Percentiles rank a stretch among this genome's conserved stretches.
These are phyloP conservation scores for Phytopythium cucurbitacearum DNA, from an alignment of 352 stramenopile genomes.

Conservation along the genomic window DNA sequence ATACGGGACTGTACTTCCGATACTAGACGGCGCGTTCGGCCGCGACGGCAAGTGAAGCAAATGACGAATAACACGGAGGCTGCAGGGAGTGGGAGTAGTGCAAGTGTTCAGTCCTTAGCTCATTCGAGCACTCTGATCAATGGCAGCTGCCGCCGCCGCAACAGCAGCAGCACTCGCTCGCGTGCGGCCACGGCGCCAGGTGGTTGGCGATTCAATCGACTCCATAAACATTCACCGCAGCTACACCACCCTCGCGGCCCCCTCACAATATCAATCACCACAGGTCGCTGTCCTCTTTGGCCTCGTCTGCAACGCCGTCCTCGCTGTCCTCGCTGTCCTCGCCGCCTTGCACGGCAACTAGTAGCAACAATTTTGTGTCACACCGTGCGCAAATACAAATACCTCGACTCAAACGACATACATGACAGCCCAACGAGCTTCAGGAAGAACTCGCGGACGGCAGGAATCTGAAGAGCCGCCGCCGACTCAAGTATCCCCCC, in stretches of 20 bases:
- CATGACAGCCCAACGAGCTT: conserved; percentile 61
- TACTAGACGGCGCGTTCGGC: conserved; percentile 56
- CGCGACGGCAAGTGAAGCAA: no score
- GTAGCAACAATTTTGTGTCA: conserved; percentile 1
- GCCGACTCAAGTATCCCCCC: conserved; percentile 34
- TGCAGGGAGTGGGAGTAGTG: no score
- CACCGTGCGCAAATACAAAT: conserved; percentile 3
- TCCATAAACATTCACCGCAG: no score
- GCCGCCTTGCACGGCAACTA: conserved; percentile 18
- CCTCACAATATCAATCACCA: no score
- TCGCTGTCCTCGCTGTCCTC: conserved; percentile 1
- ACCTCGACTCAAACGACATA: conserved; percentile 14
- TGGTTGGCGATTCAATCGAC: no score
- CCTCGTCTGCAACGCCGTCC: not conserved
- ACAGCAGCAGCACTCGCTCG: no score
- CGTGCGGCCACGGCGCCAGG: no score
- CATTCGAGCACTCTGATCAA: no score
- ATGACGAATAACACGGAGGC: no score
- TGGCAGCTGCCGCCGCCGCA: no score
- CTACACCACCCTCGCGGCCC: no score
- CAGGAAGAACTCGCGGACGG: conserved; percentile 55
- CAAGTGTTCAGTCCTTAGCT: no score
- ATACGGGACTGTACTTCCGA: conserved; percentile 86
- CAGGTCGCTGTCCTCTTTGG: not conserved
- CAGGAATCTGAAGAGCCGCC: conserved; percentile 22